Conservation (phyloP, 306 rosid species). For the Ormosia semicastrata region DNA sequence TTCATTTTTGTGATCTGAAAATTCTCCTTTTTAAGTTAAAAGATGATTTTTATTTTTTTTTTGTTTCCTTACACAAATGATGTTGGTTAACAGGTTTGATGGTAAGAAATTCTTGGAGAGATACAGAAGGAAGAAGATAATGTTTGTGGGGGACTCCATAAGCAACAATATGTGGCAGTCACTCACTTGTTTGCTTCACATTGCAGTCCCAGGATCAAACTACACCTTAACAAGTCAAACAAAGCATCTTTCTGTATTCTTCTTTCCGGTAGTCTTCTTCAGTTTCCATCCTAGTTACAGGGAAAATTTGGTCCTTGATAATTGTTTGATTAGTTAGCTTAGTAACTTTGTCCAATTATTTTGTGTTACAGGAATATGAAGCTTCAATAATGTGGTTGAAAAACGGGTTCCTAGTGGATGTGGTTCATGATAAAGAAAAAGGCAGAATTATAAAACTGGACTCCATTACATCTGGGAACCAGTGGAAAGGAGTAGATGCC, state of each 20-base stretch:
- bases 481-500: constrained; percentile 59
- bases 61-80: neutral
- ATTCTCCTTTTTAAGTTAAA: neutral
- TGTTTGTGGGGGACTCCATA: constrained; percentile 83
- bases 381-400: constrained; percentile 54
- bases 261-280: constrained; percentile 40
- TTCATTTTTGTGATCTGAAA: neutral
- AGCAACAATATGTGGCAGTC: constrained; percentile 87
- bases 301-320: neutral
- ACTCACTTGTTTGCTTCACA: constrained; percentile 64
- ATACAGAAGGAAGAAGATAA: constrained; percentile 57
- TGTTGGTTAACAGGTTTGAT: constrained; percentile 46
- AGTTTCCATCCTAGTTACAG: neutral
- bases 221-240: constrained; percentile 28
- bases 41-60: neutral
- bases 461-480: constrained; percentile 39
- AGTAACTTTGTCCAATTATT: neutral
- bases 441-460: constrained; percentile 64
- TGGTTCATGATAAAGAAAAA: constrained; percentile 31
- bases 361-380: constrained; percentile 45
- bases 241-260: constrained; percentile 34
- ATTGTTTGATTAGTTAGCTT: neutral
- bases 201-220: constrained; percentile 47
- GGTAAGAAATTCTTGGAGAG: constrained; percentile 62
- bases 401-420: constrained; percentile 74